Evolutionary conservation across 2,329 filamentous ascomycete species (phyloP).

Genomic region (Ustilaginoidea virens): DNA sequence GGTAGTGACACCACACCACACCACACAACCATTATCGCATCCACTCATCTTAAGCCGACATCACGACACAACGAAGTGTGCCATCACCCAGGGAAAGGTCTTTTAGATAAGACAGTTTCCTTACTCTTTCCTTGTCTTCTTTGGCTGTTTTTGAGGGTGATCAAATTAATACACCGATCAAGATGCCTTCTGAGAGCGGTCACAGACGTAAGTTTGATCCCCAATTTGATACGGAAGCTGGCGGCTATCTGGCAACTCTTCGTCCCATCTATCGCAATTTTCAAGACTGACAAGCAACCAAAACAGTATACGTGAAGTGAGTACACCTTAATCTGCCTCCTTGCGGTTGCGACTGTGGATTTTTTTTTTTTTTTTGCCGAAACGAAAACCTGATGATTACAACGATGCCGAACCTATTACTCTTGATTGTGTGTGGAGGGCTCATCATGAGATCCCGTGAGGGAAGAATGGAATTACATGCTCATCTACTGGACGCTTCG

Average conservation of each 20-base stretch:
- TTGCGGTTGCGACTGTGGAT: constrained; percentile 3
- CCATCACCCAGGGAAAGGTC: constrained; percentile 25
- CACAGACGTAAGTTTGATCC: constrained; percentile 61
- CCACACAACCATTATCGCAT: constrained; percentile 19
- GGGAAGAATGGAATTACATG: no score
- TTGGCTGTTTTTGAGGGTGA: constrained; percentile 31
- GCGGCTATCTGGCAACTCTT: no score
- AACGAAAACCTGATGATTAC: neutral
- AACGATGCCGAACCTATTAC: constrained; percentile 1
- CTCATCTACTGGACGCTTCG: neutral
- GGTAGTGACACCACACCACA: constrained; percentile 17
- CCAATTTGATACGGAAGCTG: no score
- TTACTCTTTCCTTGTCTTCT: constrained; percentile 22
- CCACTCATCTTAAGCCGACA: constrained; percentile 18
- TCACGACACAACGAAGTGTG: constrained; percentile 29
- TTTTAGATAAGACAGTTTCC: constrained; percentile 29
- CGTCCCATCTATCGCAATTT: no score
- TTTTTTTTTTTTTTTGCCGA: neutral
- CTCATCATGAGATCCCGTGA: no score
- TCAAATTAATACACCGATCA: constrained; percentile 36
- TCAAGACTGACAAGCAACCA: neutral
- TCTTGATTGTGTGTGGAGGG: no score
- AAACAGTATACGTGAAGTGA: constrained; percentile 77
- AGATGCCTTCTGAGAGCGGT: constrained; percentile 78
- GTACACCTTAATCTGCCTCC: constrained; percentile 23